A percentile compares a stretch with the other conserved stretches of the same genome.
phyloP scores from a whole-genome alignment of 306 rosid genomes.

The Carpinus viminea region DNA sequence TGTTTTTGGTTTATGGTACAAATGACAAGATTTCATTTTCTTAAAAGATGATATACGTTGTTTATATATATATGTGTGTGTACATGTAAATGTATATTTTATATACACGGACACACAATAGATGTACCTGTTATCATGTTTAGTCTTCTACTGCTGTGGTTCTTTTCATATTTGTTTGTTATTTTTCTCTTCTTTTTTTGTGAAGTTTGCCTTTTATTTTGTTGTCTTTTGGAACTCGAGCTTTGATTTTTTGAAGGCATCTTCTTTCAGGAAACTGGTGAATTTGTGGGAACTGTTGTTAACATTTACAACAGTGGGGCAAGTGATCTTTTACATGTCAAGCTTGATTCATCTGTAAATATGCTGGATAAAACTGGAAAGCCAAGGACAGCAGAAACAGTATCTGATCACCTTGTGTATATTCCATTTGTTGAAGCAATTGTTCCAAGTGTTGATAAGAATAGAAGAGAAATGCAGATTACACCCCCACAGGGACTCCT shows the following conservation, averaged over 20 bases:
- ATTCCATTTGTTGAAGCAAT: constrained; percentile 94
- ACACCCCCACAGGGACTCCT: constrained; percentile 96
- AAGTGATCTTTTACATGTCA: constrained; percentile 75
- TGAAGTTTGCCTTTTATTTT: constrained; percentile 19
- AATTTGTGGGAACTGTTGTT: constrained; percentile 67
- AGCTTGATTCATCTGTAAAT: constrained; percentile 64
- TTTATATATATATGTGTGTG: background rate
- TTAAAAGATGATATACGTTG: background rate
- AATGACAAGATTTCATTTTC: background rate
- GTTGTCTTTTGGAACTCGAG: constrained; percentile 20
- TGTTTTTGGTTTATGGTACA: background rate
- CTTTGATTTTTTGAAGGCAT: constrained; percentile 25
- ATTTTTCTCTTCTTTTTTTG: background rate
- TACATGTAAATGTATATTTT: too few species aligned
- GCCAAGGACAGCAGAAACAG: constrained; percentile 49
- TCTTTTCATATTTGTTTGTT: background rate
- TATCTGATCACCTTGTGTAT: constrained; percentile 70
- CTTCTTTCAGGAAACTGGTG: constrained; percentile 69
- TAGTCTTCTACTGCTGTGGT: background rate
- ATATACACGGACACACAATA: background rate
- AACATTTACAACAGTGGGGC: constrained; percentile 79
- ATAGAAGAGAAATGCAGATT: constrained; percentile 69
- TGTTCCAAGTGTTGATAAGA: constrained; percentile 83
- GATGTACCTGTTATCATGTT: background rate
- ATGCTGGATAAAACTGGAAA: constrained; percentile 57